Evolutionary conservation across 2,329 filamentous ascomycete genomes (phyloP), one percentile per base, ranked within the genome.

Genomic region (Penicillium sp.): DNA sequence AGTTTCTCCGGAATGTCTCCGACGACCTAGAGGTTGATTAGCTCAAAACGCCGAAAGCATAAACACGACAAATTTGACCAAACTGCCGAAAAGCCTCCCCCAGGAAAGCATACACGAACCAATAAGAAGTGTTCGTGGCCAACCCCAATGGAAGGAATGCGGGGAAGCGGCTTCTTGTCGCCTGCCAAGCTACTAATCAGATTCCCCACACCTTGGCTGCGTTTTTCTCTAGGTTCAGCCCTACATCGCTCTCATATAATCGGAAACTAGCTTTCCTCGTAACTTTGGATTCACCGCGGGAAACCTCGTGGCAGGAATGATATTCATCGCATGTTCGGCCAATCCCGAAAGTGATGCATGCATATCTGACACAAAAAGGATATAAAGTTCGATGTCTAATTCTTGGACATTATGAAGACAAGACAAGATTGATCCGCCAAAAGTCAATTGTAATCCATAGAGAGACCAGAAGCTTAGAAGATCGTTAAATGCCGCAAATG

Each of bases 221-320:
- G 26, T 15, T 15, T 40, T 29, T 13, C 20, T 27, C 6, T 9
- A n/a, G 2, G n/a, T 3, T 15, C 36, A 24, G 37, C 37, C 37
- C 24, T 27, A 18, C 8, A 29, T 17, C 4, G 17, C 5, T 3
- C 15, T 29, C 9, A 29, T 29, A 7, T 10, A 13, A 13, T 2
- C 4, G 8, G 15, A 26, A 42, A 27, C 17, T 42, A 20, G 39
- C 39, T 42, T 42, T 20, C 39, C 39, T 29, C 39, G 39, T 42
- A 42, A 29, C 39, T 42, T 42, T 29, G 24, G 15, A 29, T 29
- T 42, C 39, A 29, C 39, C 39, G 26, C 39, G 39, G 39, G 15
- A 42, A 42, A 42, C 37, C 9, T 27, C 8, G 3, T 15, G 15
- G 10, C 20, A 6, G 13, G n/a, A n/a, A 40, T 18, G 9, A 26